Conservation (phyloP, 768 basidiomycete genomes). For the Pleurotus pulmonarius region DNA sequence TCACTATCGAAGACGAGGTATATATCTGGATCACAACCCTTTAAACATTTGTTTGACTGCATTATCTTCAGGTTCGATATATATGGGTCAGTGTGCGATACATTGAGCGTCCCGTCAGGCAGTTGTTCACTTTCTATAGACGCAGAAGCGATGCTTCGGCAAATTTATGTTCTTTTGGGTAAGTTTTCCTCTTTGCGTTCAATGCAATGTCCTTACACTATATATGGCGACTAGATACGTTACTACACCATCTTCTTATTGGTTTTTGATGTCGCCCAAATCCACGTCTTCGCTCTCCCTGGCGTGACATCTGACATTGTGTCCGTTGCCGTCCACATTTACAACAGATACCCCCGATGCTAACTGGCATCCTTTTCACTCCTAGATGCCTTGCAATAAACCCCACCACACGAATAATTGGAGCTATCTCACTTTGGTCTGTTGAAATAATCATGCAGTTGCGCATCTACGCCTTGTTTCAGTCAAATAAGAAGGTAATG, state of each 20-base stretch:
- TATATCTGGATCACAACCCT: neutral
- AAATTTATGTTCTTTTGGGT: slow-evolving; percentile 43
- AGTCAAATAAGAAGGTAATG: slow-evolving; percentile 33
- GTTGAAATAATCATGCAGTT: slow-evolving; percentile 49
- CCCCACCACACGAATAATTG: slow-evolving; percentile 32
- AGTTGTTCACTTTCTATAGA: slow-evolving; percentile 9
- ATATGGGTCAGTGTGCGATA: slow-evolving; percentile 32
- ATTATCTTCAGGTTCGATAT: slow-evolving; percentile 23
- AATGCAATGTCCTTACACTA: neutral
- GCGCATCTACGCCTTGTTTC: slow-evolving; percentile 39
- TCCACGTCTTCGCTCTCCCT: slow-evolving; percentile 35
- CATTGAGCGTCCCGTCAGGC: neutral
- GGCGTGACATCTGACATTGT: slow-evolving; percentile 30
- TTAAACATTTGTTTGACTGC: neutral
- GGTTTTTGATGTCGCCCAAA: slow-evolving; percentile 40
- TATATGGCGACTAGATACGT: slow-evolving; percentile 29
- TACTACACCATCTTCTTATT: slow-evolving; percentile 43
- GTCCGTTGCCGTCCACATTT: slow-evolving; percentile 20
- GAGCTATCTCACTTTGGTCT: slow-evolving; percentile 43
- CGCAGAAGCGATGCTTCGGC: slow-evolving; percentile 27
- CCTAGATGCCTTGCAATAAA: slow-evolving; percentile 42
- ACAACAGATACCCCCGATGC: neutral
- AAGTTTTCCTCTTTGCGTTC: slow-evolving; percentile 3
- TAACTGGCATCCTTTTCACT: neutral
- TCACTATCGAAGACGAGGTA: slow-evolving; percentile 28